Evolutionary conservation across 257 asterid genomes (phyloP).

Genomic region (Nemophila menziesii): DNA sequence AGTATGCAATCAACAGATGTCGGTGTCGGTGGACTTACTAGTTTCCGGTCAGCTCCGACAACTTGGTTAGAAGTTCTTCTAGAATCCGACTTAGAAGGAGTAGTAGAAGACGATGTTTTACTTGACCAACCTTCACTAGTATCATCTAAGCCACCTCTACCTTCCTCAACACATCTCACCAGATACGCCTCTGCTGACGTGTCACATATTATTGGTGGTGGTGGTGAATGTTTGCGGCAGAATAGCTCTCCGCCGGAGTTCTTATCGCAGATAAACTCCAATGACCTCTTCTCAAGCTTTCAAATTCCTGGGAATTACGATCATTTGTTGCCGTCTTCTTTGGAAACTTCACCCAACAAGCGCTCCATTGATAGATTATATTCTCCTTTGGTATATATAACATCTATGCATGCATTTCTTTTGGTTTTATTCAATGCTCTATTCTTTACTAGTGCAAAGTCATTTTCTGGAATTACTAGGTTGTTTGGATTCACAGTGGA

Average conservation of each 20-base stretch:
- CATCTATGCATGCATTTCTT: conserved; percentile 20
- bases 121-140: conserved; percentile 18
- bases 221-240: conserved; percentile 63
- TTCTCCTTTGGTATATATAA: conserved; percentile 34
- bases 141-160: conserved; percentile 16
- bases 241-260: conserved; percentile 92
- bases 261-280: conserved; percentile 38
- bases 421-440: no score
- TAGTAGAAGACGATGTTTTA: conserved; percentile 44
- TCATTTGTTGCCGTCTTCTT: conserved; percentile 19
- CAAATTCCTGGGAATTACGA: conserved; percentile 51
- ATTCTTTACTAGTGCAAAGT: no score
- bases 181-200: conserved; percentile 16
- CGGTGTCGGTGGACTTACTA: conserved; percentile 31
- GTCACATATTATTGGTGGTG: conserved; percentile 31
- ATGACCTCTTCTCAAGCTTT: conserved; percentile 47
- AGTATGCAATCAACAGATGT: conserved; percentile 63
- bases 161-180: conserved; percentile 1
- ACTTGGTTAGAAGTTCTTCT: conserved; percentile 89
- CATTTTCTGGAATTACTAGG: no score
- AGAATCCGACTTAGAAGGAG: conserved; percentile 60
- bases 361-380: conserved; percentile 55
- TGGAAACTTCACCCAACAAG: conserved; percentile 27
- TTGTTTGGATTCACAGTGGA: no score
- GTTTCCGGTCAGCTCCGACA: conserved; percentile 84